Evolutionary conservation across 768 basidiomycete genomes (phyloP), one percentile per base, ranked within the genome.

Genomic region (Hygrocybe punicea): DNA sequence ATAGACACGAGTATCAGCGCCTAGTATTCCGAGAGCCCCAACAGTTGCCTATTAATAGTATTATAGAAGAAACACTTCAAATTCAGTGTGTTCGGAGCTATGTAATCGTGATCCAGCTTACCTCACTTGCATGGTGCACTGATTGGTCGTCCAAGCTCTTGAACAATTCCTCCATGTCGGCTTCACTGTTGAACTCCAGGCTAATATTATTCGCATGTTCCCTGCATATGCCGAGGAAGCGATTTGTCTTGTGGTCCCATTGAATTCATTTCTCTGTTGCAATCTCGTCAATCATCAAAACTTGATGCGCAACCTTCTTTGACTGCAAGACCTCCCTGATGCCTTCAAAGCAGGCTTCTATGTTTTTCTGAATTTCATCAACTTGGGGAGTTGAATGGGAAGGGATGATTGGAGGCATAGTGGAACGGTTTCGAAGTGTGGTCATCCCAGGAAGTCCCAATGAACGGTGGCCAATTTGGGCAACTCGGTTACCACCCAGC

Each of bases 281-380:
- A 2, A 68, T 42, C 42, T 68, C 65, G 39, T 68, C 67, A 45
- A 66, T 16, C 65, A 66, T 64, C 9, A 67, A 19, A 1, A 62
- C 58, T 36, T 58, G 57, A 47, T 61, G 45, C 11, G 53, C 54
- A n/a, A 50, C 17, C 6, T 33, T 51, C 25, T 58, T 33, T 7
- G 55, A 17, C 13, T 44, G 37, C 10, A 61, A 19, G 13, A 55
- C 37, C 5, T 55, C 55, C 6, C 42, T 35, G 14, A 65, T 54
- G 14, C 47, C 47, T 4, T 39, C 56, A 45, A 63, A 66, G 42
- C 57, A 56, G 0, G 65, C 57, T 0, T 11, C 36, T 10, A 63
- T 51, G 51, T 67, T 69, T 19, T 47, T 16, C 23, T 58, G 51
- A 17, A 69, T 57, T 33, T 67, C 67, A 1, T 13, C 11, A 5